Evolutionary conservation across 2,329 filamentous ascomycete species (phyloP).

Genomic region (Fonsecaea monophora): DNA sequence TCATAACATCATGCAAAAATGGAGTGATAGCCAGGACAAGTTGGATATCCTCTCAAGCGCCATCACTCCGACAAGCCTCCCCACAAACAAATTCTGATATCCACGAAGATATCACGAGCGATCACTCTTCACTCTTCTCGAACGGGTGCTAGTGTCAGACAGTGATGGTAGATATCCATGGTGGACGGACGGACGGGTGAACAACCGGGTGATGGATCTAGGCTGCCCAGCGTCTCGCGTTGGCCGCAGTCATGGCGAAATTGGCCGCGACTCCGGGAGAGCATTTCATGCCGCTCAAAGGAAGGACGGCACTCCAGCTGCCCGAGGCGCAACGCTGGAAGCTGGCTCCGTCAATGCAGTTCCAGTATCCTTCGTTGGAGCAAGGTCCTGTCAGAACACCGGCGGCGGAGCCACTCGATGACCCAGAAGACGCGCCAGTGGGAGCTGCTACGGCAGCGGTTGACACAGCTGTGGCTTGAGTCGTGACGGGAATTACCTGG

Average conservation of each 20-base stretch:
- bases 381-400: conserved; percentile 55
- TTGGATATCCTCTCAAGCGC: not conserved
- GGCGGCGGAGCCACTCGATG: conserved; percentile 36
- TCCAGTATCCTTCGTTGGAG: conserved; percentile 63
- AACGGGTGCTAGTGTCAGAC: not conserved
- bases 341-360: conserved; percentile 61
- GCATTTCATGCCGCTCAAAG: conserved; percentile 63
- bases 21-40: conserved; percentile 1
- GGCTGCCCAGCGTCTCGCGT: conserved; percentile 26
- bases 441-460: conserved; percentile 14
- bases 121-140: not conserved
- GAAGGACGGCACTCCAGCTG: conserved; percentile 57
- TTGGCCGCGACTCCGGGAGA: conserved; percentile 43
- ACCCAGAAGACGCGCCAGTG: conserved; percentile 6
- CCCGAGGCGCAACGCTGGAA: conserved; percentile 71
- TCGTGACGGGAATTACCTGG: conserved; percentile 24
- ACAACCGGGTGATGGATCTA: not conserved
- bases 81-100: not conserved
- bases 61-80: not conserved
- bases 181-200: not conserved
- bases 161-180: not conserved
- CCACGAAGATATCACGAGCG: not conserved
- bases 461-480: not conserved
- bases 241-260: conserved; percentile 25
- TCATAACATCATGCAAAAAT: not conserved